Percentiles rank a stretch among this genome's conserved stretches.
Conservation (phyloP, 345 rosid genomes). For the Turnera subulata region DNA sequence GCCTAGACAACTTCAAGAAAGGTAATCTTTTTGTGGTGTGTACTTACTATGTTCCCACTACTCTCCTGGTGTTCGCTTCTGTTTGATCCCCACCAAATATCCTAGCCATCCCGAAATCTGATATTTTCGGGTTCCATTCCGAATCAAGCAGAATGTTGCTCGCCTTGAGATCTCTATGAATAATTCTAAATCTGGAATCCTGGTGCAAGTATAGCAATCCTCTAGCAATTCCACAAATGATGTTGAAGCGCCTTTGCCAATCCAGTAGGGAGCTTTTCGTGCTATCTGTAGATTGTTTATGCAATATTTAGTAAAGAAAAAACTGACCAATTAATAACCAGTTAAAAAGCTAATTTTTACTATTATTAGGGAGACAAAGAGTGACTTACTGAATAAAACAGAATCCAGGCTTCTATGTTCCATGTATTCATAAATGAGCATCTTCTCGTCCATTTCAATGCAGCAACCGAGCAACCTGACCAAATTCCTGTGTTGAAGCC, state of each 20-base stretch:
- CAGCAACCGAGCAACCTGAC: conserved; percentile 72
- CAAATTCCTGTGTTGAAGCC: conserved; percentile 79
- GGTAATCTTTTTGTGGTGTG: too few species aligned
- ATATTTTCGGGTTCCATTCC: conserved; percentile 66
- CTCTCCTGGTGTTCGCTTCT: conserved; percentile 50
- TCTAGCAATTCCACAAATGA: conserved; percentile 63
- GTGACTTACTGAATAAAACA: conserved; percentile 54
- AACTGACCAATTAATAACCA: too few species aligned
- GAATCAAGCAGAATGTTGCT: conserved; percentile 71
- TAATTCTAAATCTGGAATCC: conserved; percentile 75
- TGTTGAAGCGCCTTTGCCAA: conserved; percentile 64
- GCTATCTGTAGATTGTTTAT: conserved; percentile 31
- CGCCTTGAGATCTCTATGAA: conserved; percentile 77
- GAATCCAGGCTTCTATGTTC: conserved; percentile 71
- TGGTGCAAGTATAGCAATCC: conserved; percentile 80
- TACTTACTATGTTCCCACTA: conserved; percentile 83
- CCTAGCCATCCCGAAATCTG: conserved; percentile 89
- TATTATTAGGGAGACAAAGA: not conserved
- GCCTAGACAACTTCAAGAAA: not conserved
- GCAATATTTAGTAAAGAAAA: not conserved
- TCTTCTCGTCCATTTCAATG: conserved; percentile 59
- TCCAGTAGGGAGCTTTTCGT: conserved; percentile 34
- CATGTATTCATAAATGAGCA: conserved; percentile 84
- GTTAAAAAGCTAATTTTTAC: too few species aligned
- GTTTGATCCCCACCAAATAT: conserved; percentile 68